Evolutionary conservation across 768 basidiomycete genomes (phyloP).

Genomic region (Baorangia bicolor): DNA sequence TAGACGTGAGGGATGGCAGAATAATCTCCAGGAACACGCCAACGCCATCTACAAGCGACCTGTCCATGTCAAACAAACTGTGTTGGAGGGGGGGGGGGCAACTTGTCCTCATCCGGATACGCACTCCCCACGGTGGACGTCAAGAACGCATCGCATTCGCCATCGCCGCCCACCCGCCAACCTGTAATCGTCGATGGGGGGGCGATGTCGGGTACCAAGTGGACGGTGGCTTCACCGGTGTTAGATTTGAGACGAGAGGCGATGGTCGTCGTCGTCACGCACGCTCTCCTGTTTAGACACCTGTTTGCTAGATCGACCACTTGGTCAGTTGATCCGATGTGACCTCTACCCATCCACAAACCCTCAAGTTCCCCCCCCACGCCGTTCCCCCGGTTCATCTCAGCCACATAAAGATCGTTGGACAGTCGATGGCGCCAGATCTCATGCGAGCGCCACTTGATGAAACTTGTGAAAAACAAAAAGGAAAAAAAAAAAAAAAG

Average conservation of each 20-base stretch:
- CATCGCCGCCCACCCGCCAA: no score
- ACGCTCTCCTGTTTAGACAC: slow-evolving; percentile 9
- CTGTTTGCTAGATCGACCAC: not conserved
- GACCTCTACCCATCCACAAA: no score
- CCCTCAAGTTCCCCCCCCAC: no score
- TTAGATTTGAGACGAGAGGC: not conserved
- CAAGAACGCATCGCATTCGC: no score
- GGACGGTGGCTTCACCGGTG: no score
- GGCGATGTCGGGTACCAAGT: no score
- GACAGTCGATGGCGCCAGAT: not conserved
- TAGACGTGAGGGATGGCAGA: not conserved
- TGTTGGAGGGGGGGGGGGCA: no score
- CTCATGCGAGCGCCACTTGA: not conserved
- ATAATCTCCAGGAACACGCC: slow-evolving; percentile 14
- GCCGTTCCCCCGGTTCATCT: not conserved
- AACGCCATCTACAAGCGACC: not conserved
- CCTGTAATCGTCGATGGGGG: no score
- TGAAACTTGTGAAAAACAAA: not conserved
- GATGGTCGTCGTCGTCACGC: not conserved
- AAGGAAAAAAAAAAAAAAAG: not conserved
- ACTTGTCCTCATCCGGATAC: no score
- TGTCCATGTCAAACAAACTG: not conserved
- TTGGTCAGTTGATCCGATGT: slow-evolving; percentile 11
- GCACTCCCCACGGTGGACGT: no score
- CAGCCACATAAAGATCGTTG: not conserved